A percentile compares a stretch with the other conserved stretches of the same genome.
These are phyloP conservation scores for Iris pallida DNA, from an alignment of 116 monocot genomes.

Conservation along the genomic window DNA sequence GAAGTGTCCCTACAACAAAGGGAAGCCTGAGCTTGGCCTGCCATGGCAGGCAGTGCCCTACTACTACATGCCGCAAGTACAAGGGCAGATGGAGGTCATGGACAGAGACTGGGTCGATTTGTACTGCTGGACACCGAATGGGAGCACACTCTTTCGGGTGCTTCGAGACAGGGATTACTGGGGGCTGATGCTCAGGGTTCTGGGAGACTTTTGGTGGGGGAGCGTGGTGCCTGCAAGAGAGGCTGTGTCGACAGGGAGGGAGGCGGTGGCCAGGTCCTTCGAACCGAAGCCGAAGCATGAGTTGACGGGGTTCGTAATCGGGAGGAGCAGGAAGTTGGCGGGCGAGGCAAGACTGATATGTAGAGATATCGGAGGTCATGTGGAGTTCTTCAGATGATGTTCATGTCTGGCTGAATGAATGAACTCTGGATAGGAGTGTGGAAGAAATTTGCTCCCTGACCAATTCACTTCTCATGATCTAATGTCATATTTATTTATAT, in stretches of 20 bases:
- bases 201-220: slow-evolving; percentile 83
- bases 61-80: slow-evolving; percentile 97
- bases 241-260: slow-evolving; percentile 36
- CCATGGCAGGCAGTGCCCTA: slow-evolving; percentile 79
- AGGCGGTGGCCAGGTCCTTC: slow-evolving; percentile 34
- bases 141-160: slow-evolving; percentile 70
- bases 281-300: slow-evolving; percentile 53
- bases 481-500: background rate
- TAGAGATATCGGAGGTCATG: slow-evolving; percentile 65
- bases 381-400: slow-evolving; percentile 75
- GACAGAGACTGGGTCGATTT: slow-evolving; percentile 90
- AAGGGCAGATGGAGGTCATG: slow-evolving; percentile 99
- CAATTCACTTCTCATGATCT: background rate
- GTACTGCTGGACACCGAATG: slow-evolving; percentile 91
- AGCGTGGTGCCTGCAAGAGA: slow-evolving; percentile 80
- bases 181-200: slow-evolving; percentile 55
- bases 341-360: slow-evolving; percentile 58
- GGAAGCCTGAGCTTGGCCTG: slow-evolving; percentile 71
- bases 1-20: slow-evolving; percentile 94
- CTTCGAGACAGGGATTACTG: slow-evolving; percentile 64
- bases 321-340: slow-evolving; percentile 70
- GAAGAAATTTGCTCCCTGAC: slow-evolving; percentile 1
- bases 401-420: background rate
- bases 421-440: background rate
- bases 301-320: slow-evolving; percentile 47